These are phyloP conservation scores for Calonectria fujianensis DNA, from an alignment of 2,329 filamentous ascomycete species.

Conservation along the genomic window DNA sequence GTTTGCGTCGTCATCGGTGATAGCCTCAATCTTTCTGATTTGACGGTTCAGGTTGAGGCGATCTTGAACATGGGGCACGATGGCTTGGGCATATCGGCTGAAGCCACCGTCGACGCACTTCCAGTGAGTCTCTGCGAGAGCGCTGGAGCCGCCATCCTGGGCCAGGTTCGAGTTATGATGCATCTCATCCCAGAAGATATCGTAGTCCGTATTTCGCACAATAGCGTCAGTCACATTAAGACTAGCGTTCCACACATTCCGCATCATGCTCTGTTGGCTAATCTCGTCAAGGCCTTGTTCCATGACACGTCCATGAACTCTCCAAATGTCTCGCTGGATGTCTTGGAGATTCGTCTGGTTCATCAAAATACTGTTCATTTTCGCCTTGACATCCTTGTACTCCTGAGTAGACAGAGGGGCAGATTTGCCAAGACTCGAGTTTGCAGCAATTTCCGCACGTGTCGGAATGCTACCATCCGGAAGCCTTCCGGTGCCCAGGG, in stretches of 20 bases:
- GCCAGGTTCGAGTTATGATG: conserved; percentile 43
- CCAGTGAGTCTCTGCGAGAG: conserved; percentile 39
- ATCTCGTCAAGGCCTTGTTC: conserved; percentile 2
- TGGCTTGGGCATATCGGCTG: conserved; percentile 67
- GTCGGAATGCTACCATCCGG: conserved; percentile 14
- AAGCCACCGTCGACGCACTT: conserved; percentile 38
- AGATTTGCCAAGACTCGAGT: conserved; percentile 12
- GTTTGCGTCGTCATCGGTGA: neutral
- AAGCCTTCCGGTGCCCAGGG: neutral
- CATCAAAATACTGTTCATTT: conserved; percentile 11
- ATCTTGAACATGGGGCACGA: conserved; percentile 1
- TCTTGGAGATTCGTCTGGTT: conserved; percentile 5
- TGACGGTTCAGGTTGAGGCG: conserved; percentile 2
- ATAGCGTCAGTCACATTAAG: conserved; percentile 16
- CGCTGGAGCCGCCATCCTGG: conserved; percentile 30
- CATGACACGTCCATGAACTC: conserved; percentile 14
- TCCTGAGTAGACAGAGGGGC: conserved; percentile 1
- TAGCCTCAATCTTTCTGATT: conserved; percentile 10
- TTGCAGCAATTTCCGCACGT: conserved; percentile 2
- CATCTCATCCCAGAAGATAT: conserved; percentile 44
- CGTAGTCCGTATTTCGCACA: conserved; percentile 51
- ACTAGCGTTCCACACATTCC: conserved; percentile 4
- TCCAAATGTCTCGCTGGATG: conserved; percentile 7
- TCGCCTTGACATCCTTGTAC: conserved; percentile 8
- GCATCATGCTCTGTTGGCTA: conserved; percentile 14